phyloP scores from a whole-genome alignment of 306 rosid genomes.

The Prunus campanulata region DNA sequence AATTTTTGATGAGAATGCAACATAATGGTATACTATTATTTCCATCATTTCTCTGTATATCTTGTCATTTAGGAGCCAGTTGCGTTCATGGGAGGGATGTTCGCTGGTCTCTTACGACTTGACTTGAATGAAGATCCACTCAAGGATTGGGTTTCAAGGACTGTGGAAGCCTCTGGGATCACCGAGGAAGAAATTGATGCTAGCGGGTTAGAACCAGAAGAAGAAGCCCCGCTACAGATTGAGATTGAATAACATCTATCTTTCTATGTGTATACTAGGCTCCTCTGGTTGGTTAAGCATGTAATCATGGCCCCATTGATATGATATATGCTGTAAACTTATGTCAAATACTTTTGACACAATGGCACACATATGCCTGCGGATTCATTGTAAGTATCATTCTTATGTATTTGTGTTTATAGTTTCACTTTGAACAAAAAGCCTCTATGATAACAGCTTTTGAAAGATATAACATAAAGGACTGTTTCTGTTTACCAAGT shows the following conservation, averaged over 20 bases:
- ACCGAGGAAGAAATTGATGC: constrained; percentile 50
- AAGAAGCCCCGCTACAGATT: constrained; percentile 72
- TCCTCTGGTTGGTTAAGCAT: not conserved
- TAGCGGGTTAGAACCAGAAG: constrained; percentile 39
- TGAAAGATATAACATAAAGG: not conserved
- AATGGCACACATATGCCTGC: not conserved
- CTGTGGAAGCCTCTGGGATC: constrained; percentile 73
- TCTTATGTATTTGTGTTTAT: not conserved
- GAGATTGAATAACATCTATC: constrained; percentile 56
- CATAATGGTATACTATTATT: not conserved
- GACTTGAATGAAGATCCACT: constrained; percentile 93
- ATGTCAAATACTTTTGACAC: not conserved
- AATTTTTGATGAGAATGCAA: not conserved
- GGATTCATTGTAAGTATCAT: not conserved
- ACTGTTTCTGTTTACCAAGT: not conserved
- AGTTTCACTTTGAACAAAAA: not conserved
- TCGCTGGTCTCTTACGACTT: constrained; percentile 81
- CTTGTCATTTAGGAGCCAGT: constrained; percentile 70
- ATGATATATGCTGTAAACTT: not conserved
- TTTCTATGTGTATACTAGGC: not conserved
- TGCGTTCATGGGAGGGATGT: constrained; percentile 84
- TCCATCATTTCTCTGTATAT: constrained; percentile 1
- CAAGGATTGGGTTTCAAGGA: constrained; percentile 84
- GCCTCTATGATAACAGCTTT: not conserved
- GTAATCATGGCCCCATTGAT: not conserved